Evolutionary conservation across 2,329 filamentous ascomycete species (phyloP), one percentile per base, ranked within the genome.

Genomic region (Penicillium sp.): DNA sequence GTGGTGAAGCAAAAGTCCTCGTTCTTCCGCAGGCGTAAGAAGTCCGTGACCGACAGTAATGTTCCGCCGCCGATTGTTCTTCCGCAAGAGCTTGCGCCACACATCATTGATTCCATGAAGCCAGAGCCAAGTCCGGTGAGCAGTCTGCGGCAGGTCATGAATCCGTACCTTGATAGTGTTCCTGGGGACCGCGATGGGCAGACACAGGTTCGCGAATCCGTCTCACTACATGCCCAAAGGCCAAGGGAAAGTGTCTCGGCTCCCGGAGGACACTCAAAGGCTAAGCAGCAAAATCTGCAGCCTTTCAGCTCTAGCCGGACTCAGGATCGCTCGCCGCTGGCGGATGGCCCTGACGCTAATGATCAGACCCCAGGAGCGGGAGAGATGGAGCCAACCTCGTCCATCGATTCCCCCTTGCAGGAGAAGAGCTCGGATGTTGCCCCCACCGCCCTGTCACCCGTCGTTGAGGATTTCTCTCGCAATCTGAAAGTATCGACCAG

Each of bases 11-110:
- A 96, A 70, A 82, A 89, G 3, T 95, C 92, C 1, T 92, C 89
- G 0, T 97, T 98, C 73, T 97, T 97, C 74, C 82, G 93, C 54
- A 81, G 93, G 52, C 82, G 91, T 55, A 97, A 97, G 80, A 95
- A 92, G 79, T 95, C 91, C 4, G 72, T 89, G 29, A 81, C 83
- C 12, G 90, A 95, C 55, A 66, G 69, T 39, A 66, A 69, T 39
- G 78, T 81, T 20, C 79, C 79, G 33, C 83, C 86, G 29, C 83
- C 86, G 7, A 70, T 78, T 69, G 51, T 66, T 60, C 58, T 77
- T 66, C 52, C 73, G 69, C 60, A 70, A 69, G 70, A 76, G 38
- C 58, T 74, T 25, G 70, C 73, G 32, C 61, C 75, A 31, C 69
- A 68, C 38, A 62, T 50, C 23, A 38, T 59, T 46, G 66, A 69